Conservation (phyloP, 345 rosid genomes). For the Melaleuca quinquenervia region DNA sequence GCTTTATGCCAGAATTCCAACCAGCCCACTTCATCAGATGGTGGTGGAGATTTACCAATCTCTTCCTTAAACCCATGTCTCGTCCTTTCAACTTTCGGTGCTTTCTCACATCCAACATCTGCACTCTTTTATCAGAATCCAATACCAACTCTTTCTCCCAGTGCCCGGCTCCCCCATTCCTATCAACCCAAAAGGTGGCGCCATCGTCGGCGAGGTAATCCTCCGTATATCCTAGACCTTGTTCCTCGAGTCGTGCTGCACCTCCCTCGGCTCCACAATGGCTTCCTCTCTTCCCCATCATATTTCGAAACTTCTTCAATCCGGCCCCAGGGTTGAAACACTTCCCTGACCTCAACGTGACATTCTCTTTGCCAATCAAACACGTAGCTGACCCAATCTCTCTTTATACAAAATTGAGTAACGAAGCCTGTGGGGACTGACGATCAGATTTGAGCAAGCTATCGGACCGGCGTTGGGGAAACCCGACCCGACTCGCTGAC, state of each 20-base stretch:
- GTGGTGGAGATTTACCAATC: slow-evolving; percentile 92
- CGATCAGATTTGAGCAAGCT: neutral
- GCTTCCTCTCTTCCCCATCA: slow-evolving; percentile 92
- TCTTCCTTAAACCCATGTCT: slow-evolving; percentile 72
- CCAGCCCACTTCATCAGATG: slow-evolving; percentile 84
- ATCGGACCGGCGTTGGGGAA: too few species aligned
- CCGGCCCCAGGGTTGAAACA: slow-evolving; percentile 3
- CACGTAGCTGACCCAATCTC: neutral
- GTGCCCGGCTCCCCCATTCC: slow-evolving; percentile 17
- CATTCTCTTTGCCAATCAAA: neutral
- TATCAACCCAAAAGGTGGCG: slow-evolving; percentile 36
- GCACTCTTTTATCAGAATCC: slow-evolving; percentile 31
- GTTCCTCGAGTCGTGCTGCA: slow-evolving; percentile 52
- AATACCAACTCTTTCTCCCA: slow-evolving; percentile 10
- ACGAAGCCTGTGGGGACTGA: neutral
- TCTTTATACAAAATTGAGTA: neutral
- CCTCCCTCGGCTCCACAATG: slow-evolving; percentile 77
- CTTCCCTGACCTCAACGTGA: neutral
- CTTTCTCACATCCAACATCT: slow-evolving; percentile 69
- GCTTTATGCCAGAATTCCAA: slow-evolving; percentile 82
- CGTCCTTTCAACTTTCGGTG: slow-evolving; percentile 50
- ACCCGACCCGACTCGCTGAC: too few species aligned
- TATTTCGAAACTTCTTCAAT: slow-evolving; percentile 60
- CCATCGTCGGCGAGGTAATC: slow-evolving; percentile 67
- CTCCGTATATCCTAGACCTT: slow-evolving; percentile 74